Evolutionary conservation across 202 grass and related monocot species (phyloP), one percentile per base, ranked within the genome.

Genomic region (Zoysia matrella): DNA sequence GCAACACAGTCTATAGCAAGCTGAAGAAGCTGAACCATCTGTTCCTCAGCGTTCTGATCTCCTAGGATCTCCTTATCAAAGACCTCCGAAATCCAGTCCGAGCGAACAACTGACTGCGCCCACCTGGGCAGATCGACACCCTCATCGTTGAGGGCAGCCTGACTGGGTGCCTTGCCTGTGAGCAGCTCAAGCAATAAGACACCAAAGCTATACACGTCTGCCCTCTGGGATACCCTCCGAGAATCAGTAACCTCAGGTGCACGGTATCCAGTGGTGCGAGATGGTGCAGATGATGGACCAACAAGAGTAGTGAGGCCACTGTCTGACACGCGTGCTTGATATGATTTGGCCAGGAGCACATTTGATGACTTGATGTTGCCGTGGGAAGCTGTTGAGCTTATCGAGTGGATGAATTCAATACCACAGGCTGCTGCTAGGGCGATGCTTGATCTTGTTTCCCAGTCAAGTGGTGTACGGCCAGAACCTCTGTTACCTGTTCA

Each of bases 141-240:
- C 60, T 91, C 92, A 0, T 94, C 92, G n/a, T 91, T 94, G 6
- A 94, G 88, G 44, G 87, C 84, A 52, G 88, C 82, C 53, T 93
- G 89, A 12, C 83, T 88, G 13, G 95, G 95, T 68, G 90, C 82
- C 82, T 94, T 92, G 60, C 94, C 94, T 0, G 94, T 97, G 75
- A 97, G 86, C 65, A 97, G 73, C 86, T 97, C 94, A 3, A 98
- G 92, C 79, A 98, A 43, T 47, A 98, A 83, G 47, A 98, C 92
- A 65, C 95, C 95, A 22, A 95, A 98, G 81, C 95, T 95, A 85
- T 93, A 98, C 36, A 95, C 85, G 22, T 98, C 95, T 41, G 92
- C 86, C 71, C 91, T 95, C 73, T 95, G 95, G 45, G 92, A 87
- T 3, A 92, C 80, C 62, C 72, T 89, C 51, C 84, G 88, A 36